Conservation (phyloP, 495 filamentous ascomycete genomes). For the Hypoxylon fragiforme region DNA sequence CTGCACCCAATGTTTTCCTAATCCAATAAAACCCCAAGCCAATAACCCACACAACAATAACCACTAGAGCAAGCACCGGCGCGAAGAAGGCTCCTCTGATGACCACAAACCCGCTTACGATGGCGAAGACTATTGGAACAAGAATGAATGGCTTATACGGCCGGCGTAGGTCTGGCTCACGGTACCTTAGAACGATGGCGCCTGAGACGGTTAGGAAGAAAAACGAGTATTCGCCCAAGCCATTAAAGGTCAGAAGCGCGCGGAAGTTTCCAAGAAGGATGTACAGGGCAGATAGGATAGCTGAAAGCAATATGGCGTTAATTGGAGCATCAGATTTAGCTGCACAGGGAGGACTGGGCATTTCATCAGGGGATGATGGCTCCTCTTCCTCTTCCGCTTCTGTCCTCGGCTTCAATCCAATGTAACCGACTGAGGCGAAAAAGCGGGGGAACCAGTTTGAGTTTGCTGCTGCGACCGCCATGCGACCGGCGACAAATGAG, state of each 20-base stretch:
- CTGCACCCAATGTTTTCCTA: constrained; percentile 17
- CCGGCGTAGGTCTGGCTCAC: constrained; percentile 49
- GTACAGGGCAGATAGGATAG: constrained; percentile 53
- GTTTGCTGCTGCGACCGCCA: constrained; percentile 59
- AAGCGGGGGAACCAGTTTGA: constrained; percentile 53
- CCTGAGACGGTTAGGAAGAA: constrained; percentile 61
- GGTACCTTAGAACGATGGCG: constrained; percentile 52
- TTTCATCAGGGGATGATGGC: background rate
- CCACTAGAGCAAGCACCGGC: constrained; percentile 50
- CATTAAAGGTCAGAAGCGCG: constrained; percentile 59
- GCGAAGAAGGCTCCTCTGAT: constrained; percentile 57
- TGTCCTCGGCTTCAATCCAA: constrained; percentile 30
- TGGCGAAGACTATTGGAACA: constrained; percentile 51
- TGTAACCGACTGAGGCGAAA: constrained; percentile 47
- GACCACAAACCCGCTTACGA: constrained; percentile 59
- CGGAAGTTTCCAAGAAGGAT: constrained; percentile 61
- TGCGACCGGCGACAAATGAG: constrained; percentile 58
- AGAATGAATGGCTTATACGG: constrained; percentile 54
- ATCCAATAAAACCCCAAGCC: constrained; percentile 48
- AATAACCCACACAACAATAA: constrained; percentile 50
- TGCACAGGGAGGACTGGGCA: background rate
- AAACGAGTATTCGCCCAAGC: constrained; percentile 59
- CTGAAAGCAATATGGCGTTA: constrained; percentile 56
- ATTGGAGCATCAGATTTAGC: constrained; percentile 47
- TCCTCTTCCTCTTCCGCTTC: constrained; percentile 16